phyloP scores from a whole-genome alignment of 2,329 filamentous ascomycete species.

The Diaporthe destruens region DNA sequence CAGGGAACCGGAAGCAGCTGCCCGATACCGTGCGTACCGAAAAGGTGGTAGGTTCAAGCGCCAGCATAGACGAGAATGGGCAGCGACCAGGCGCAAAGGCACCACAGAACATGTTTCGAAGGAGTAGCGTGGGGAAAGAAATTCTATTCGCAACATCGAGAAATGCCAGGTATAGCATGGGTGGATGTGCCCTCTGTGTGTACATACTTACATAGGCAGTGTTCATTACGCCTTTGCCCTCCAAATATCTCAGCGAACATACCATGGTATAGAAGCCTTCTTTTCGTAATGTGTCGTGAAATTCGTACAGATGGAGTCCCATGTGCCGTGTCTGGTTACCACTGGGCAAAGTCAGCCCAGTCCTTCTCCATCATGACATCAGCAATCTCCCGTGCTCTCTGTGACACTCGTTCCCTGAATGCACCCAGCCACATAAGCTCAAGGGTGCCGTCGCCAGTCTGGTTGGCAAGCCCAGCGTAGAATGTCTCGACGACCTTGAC shows the following conservation, averaged over 20 bases:
- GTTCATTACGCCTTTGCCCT: not conserved
- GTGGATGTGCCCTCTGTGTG: not conserved
- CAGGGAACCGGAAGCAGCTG: not conserved
- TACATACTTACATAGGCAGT: constrained; percentile 30
- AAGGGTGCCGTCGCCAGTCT: constrained; percentile 56
- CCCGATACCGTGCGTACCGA: too few species aligned
- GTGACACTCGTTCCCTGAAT: constrained; percentile 55
- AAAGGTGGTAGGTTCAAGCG: not conserved
- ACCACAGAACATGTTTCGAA: not conserved
- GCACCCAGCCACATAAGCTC: constrained; percentile 63
- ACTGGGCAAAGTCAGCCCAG: constrained; percentile 52
- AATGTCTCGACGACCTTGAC: constrained; percentile 58
- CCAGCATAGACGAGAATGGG: not conserved
- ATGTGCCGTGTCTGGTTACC: constrained; percentile 8
- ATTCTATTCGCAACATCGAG: not conserved
- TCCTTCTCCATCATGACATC: constrained; percentile 53
- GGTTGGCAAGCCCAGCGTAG: constrained; percentile 52
- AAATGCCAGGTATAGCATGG: not conserved
- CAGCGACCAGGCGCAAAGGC: not conserved
- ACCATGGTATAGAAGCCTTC: not conserved
- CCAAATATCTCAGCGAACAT: not conserved
- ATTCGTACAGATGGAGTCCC: not conserved
- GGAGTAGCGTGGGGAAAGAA: not conserved
- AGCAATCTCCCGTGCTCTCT: constrained; percentile 57
- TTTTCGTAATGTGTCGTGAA: constrained; percentile 1